Conservation (phyloP, 2,329 filamentous ascomycete genomes). For the Colletotrichum sp. region DNA sequence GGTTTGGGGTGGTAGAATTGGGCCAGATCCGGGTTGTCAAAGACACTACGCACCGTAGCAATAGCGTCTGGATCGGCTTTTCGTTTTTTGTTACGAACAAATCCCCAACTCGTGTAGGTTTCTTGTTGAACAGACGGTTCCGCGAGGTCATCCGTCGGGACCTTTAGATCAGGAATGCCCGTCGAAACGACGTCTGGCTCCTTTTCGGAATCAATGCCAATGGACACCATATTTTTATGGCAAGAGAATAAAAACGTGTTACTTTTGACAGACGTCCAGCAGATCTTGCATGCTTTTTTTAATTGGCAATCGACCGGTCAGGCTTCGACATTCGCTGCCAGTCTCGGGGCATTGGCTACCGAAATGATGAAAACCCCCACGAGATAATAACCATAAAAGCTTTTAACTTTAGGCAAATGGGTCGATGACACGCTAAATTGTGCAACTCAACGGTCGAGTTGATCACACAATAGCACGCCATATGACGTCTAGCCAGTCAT, state of each 20-base stretch:
- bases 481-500: background rate
- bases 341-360: background rate
- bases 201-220: background rate
- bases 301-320: background rate
- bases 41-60: background rate
- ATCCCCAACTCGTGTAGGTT: background rate
- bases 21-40: background rate
- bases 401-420: background rate
- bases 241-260: background rate
- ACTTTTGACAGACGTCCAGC: background rate
- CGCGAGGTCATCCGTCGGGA: background rate
- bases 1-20: background rate
- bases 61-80: background rate
- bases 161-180: background rate
- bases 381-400: background rate
- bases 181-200: background rate
- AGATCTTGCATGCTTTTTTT: background rate
- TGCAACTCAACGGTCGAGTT: background rate
- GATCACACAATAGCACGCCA: background rate
- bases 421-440: background rate
- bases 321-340: background rate
- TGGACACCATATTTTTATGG: background rate
- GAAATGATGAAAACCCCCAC: background rate
- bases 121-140: background rate
- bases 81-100: background rate